Evolutionary conservation across 148 eudicot genomes (phyloP).

Genomic region (Cornus controversa): DNA sequence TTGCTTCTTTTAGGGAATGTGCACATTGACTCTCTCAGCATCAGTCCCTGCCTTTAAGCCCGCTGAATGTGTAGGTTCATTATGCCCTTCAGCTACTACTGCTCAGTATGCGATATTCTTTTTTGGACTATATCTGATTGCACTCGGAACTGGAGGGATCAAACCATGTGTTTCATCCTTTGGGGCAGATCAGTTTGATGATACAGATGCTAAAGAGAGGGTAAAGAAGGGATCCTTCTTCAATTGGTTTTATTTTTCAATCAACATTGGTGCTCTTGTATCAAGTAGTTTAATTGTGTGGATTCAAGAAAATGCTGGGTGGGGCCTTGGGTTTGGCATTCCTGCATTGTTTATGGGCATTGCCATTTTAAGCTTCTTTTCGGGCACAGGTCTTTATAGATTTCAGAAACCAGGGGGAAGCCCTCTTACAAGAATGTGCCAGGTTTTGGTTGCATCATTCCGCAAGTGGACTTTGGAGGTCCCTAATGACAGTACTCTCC

Average conservation of each 20-base stretch:
- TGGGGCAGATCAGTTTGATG: constrained; percentile 60
- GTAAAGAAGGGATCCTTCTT: constrained; percentile 52
- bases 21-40: constrained; percentile 46
- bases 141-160: constrained; percentile 55
- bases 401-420: constrained; percentile 51
- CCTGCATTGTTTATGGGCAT: constrained; percentile 47
- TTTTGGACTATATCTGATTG: constrained; percentile 51
- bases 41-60: constrained; percentile 39
- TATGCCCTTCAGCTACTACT: constrained; percentile 50
- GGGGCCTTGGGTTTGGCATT: constrained; percentile 47
- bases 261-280: constrained; percentile 47
- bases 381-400: constrained; percentile 46
- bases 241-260: constrained; percentile 52
- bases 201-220: constrained; percentile 45
- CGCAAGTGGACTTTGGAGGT: constrained; percentile 31
- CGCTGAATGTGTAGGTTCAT: constrained; percentile 33
- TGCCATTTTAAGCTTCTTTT: constrained; percentile 43
- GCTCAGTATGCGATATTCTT: constrained; percentile 43
- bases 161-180: constrained; percentile 58
- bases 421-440: constrained; percentile 47
- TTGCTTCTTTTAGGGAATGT: constrained; percentile 38
- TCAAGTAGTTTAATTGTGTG: constrained; percentile 46
- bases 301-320: constrained; percentile 51
- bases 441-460: constrained; percentile 43
- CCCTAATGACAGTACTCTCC: constrained; percentile 32